A percentile compares a stretch with the other conserved stretches of the same genome.
These are phyloP conservation scores for Aspergillus versicolor DNA, from an alignment of 2,329 filamentous ascomycete genomes.

Conservation along the genomic window DNA sequence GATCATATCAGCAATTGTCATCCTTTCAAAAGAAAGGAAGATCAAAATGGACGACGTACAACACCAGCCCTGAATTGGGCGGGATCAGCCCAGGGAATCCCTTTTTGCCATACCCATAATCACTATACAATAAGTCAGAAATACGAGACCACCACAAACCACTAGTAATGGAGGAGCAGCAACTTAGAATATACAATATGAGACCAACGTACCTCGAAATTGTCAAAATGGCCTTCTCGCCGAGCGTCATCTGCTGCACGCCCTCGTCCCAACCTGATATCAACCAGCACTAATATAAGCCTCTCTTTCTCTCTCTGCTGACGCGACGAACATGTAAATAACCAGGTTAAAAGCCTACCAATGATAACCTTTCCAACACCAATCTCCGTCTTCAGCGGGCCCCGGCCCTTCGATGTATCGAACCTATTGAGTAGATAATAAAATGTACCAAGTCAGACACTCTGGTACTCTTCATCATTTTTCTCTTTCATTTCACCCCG, in stretches of 20 bases:
- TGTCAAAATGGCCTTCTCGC: slow-evolving; percentile 82
- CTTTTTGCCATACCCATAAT: slow-evolving; percentile 40
- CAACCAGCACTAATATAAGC: neutral
- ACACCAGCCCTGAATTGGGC: slow-evolving; percentile 71
- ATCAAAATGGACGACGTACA: slow-evolving; percentile 59
- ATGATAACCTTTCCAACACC: slow-evolving; percentile 82
- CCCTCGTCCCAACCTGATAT: slow-evolving; percentile 74
- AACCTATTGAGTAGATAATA: slow-evolving; percentile 55
- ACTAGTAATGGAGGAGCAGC: too few species aligned
- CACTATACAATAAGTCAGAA: slow-evolving; percentile 22
- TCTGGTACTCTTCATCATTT: neutral
- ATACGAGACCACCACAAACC: too few species aligned
- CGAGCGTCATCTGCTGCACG: slow-evolving; percentile 80
- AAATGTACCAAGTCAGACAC: neutral
- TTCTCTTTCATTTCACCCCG: too few species aligned
- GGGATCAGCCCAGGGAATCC: slow-evolving; percentile 80
- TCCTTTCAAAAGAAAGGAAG: neutral
- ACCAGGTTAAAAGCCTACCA: slow-evolving; percentile 52
- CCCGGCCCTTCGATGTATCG: slow-evolving; percentile 74
- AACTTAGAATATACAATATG: neutral
- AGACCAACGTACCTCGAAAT: slow-evolving; percentile 66
- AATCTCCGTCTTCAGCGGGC: slow-evolving; percentile 74
- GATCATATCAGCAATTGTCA: neutral
- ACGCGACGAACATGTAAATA: neutral
- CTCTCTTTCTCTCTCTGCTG: too few species aligned